Percentiles rank a stretch among this genome's conserved stretches.
These are phyloP conservation scores for Wickerhamomyces chaumierensis DNA, from an alignment of 805 yeast genomes.

Conservation along the genomic window DNA sequence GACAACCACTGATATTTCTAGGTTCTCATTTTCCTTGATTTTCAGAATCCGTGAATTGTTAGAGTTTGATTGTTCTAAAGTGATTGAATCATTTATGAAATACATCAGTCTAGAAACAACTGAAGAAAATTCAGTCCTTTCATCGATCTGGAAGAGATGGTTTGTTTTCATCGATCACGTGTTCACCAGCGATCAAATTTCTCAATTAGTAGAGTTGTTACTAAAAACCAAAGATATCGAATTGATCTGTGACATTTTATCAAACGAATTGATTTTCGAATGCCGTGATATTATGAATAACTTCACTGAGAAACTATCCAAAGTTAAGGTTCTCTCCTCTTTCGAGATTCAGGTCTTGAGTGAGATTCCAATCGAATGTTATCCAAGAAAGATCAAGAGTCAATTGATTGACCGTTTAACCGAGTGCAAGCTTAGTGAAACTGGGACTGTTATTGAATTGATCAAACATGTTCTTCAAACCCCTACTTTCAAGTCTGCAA, in stretches of 20 bases:
- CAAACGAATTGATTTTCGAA: constrained; percentile 34
- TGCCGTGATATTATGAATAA: constrained; percentile 27
- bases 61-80: constrained; percentile 15
- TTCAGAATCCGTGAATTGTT: constrained; percentile 42
- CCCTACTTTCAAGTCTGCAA: constrained; percentile 41
- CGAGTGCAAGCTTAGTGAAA: constrained; percentile 2
- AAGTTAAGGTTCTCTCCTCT: not conserved
- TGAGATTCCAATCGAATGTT: constrained; percentile 40
- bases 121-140: constrained; percentile 8
- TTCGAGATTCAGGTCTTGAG: constrained; percentile 4
- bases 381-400: constrained; percentile 23
- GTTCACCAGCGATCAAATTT: constrained; percentile 22
- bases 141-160: constrained; percentile 40
- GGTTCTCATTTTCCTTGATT: constrained; percentile 21
- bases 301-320: constrained; percentile 13
- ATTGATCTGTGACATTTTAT: constrained; percentile 18
- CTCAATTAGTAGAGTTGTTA: constrained; percentile 15
- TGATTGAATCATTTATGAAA: constrained; percentile 17
- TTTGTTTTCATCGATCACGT: constrained; percentile 30
- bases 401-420: constrained; percentile 17
- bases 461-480: constrained; percentile 31
- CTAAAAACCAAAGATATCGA: constrained; percentile 17
- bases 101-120: constrained; percentile 12
- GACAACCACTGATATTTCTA: constrained; percentile 2
- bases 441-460: constrained; percentile 7